Percentiles rank a stretch among this genome's conserved stretches.
Evolutionary conservation across 148 eudicot species (phyloP).

Genomic region (Cornus controversa): DNA sequence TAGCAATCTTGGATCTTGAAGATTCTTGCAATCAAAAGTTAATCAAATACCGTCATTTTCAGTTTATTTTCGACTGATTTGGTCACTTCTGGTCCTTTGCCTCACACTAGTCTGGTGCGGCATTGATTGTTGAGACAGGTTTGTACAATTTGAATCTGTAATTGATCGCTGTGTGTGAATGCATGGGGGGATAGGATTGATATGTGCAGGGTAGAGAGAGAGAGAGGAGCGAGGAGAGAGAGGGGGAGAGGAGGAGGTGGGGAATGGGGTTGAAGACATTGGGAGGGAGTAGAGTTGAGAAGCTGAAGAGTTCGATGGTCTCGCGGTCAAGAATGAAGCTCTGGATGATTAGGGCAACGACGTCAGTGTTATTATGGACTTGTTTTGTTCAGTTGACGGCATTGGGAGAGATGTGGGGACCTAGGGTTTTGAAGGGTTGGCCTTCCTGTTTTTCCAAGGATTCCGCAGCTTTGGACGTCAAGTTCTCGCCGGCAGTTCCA

Average conservation of each 20-base stretch:
- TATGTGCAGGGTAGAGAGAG: slow-evolving; percentile 39
- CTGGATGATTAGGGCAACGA: slow-evolving; percentile 74
- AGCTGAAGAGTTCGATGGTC: slow-evolving; percentile 16
- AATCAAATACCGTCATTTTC: not conserved
- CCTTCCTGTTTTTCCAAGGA: slow-evolving; percentile 70
- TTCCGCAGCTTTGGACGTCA: slow-evolving; percentile 42
- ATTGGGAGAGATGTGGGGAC: slow-evolving; percentile 73
- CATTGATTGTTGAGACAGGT: not conserved
- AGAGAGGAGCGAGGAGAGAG: slow-evolving; percentile 27
- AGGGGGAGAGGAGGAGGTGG: slow-evolving; percentile 29
- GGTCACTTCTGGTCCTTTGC: not conserved
- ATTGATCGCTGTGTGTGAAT: not conserved
- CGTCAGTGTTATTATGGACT: slow-evolving; percentile 72
- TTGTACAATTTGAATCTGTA: not conserved
- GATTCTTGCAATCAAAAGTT: not conserved
- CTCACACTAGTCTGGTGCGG: not conserved
- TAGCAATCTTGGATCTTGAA: not conserved
- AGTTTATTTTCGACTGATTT: not conserved
- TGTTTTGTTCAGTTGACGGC: slow-evolving; percentile 72
- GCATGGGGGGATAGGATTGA: slow-evolving; percentile 14
- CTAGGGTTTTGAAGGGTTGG: slow-evolving; percentile 79
- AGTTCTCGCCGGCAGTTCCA: slow-evolving; percentile 32
- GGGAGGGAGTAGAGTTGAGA: slow-evolving; percentile 19
- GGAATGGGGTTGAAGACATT: slow-evolving; percentile 31
- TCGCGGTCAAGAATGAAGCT: slow-evolving; percentile 43